Evolutionary conservation across 2,329 filamentous ascomycete genomes (phyloP).

Genomic region (Aplosporella prunicola): DNA sequence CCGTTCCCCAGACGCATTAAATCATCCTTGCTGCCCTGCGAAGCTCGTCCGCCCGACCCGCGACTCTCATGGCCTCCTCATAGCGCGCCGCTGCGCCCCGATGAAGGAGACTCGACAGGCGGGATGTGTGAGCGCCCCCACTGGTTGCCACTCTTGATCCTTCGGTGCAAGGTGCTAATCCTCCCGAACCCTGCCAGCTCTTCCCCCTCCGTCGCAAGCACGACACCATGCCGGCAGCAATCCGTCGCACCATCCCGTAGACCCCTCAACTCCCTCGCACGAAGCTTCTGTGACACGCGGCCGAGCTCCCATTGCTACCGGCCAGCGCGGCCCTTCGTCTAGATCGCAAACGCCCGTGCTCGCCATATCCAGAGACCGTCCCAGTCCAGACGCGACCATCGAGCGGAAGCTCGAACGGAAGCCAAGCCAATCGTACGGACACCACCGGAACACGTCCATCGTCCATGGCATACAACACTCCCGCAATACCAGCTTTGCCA

Average conservation of each 20-base stretch:
- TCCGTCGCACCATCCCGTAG: constrained; percentile 21
- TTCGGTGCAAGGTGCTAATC: constrained; percentile 22
- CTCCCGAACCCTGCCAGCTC: constrained; percentile 21
- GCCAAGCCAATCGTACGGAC: constrained; percentile 57
- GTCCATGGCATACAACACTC: constrained; percentile 92
- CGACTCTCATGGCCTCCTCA: constrained; percentile 15
- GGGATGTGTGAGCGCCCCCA: constrained; percentile 29
- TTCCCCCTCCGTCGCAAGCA: constrained; percentile 30
- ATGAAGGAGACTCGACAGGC: constrained; percentile 26
- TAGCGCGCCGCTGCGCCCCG: constrained; percentile 14
- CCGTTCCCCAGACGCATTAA: constrained; percentile 4
- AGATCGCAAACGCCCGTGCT: constrained; percentile 35
- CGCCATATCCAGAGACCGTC: constrained; percentile 22
- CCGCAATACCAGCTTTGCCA: constrained; percentile 77
- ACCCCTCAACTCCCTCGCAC: constrained; percentile 25
- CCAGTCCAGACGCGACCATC: constrained; percentile 30
- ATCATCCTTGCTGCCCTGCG: constrained; percentile 10
- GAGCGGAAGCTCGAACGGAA: constrained; percentile 46
- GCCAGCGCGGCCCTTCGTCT: constrained; percentile 32
- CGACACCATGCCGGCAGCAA: constrained; percentile 26
- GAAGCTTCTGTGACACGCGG: constrained; percentile 38
- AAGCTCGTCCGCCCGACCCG: constrained; percentile 14
- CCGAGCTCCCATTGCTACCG: constrained; percentile 35
- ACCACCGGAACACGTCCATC: constrained; percentile 94
- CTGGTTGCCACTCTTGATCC: constrained; percentile 11